Conservation (phyloP, 1,284 basidiomycete genomes). For the Ceratobasidium sp. region DNA sequence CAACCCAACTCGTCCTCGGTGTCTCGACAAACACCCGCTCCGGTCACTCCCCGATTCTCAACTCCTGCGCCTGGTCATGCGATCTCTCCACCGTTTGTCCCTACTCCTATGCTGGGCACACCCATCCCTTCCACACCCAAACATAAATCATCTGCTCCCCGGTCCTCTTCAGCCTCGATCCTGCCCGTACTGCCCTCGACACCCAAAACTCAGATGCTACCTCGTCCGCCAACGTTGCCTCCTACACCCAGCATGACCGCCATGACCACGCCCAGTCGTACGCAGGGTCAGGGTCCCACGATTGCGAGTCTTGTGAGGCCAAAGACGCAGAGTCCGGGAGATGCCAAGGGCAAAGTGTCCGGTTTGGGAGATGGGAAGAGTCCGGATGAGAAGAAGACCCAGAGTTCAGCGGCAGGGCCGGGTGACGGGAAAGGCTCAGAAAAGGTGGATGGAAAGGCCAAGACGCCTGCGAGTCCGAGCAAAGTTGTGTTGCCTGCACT, state of each 20-base stretch:
- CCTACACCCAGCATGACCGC: background rate
- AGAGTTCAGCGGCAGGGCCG: too few relatives aligned
- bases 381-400: too few relatives aligned
- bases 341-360: background rate
- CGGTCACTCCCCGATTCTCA: background rate
- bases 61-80: background rate
- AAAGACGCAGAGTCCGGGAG: constrained; percentile 1
- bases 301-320: constrained; percentile 19
- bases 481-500: constrained; percentile 12
- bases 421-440: too few relatives aligned
- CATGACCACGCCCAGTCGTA: background rate
- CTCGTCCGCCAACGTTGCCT: background rate
- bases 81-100: constrained; percentile 34
- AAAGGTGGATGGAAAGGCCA: too few relatives aligned
- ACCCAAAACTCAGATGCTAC: background rate
- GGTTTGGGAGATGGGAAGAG: background rate
- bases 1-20: background rate
- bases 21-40: background rate
- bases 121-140: constrained; percentile 10
- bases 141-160: background rate
- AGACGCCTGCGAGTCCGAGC: background rate
- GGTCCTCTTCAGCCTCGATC: background rate
- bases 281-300: background rate
- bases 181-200: background rate
- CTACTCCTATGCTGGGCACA: constrained; percentile 19